A percentile compares a stretch with the other conserved stretches of the same genome.
phyloP scores from a whole-genome alignment of 2,329 filamentous ascomycete genomes.

The Fusarium sp. region DNA sequence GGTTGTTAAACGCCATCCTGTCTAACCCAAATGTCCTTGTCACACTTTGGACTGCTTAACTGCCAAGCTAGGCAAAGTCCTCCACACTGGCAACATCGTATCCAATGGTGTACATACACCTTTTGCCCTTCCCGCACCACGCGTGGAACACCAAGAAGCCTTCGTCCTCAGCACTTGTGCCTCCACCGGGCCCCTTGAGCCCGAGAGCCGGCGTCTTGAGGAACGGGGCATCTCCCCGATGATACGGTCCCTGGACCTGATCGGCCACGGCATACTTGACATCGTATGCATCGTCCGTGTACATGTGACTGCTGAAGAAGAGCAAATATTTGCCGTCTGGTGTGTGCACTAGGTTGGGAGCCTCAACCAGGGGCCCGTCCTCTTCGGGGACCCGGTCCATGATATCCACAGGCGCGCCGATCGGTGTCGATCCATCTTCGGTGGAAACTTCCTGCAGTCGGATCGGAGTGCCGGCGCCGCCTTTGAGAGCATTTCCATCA shows the following conservation, averaged over 20 bases:
- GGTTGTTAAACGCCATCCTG: conserved; percentile 15
- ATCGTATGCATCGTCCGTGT: conserved; percentile 64
- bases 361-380: conserved; percentile 70
- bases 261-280: conserved; percentile 67
- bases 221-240: conserved; percentile 47
- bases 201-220: conserved; percentile 53
- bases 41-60: not conserved
- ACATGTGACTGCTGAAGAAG: conserved; percentile 73
- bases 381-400: conserved; percentile 54
- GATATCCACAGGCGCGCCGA: conserved; percentile 62
- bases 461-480: conserved; percentile 63
- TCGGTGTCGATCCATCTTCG: conserved; percentile 62
- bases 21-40: conserved; percentile 4
- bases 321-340: conserved; percentile 65
- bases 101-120: conserved; percentile 53
- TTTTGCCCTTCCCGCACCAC: conserved; percentile 47
- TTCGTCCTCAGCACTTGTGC: conserved; percentile 49
- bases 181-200: conserved; percentile 56
- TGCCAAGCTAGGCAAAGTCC: not conserved
- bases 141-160: conserved; percentile 53
- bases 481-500: conserved; percentile 68
- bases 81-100: conserved; percentile 24
- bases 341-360: conserved; percentile 64
- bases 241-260: conserved; percentile 53
- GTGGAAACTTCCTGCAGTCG: conserved; percentile 64